A percentile compares a stretch with the other conserved stretches of the same genome.
Evolutionary conservation across 257 asterid genomes (phyloP).

Genomic region (Penstemon newberryi): DNA sequence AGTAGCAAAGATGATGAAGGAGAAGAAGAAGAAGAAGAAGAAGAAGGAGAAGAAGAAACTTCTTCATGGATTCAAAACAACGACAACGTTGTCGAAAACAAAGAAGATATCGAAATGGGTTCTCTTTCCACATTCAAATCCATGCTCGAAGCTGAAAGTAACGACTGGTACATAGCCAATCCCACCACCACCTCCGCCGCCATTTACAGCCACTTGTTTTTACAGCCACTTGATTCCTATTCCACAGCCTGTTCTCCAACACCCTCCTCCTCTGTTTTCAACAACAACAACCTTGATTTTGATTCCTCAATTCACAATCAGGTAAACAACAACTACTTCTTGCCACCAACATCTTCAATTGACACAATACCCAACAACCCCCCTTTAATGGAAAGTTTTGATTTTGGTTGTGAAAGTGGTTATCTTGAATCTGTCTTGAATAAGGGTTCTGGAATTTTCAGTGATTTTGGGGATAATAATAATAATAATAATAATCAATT

Average conservation of each 20-base stretch:
- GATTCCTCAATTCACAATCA: conserved; percentile 49
- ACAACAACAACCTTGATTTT: conserved; percentile 28
- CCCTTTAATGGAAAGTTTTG: conserved; percentile 17
- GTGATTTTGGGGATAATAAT: conserved; percentile 41
- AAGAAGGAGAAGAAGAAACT: conserved; percentile 16
- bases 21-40: no score
- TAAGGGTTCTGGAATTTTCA: conserved; percentile 12
- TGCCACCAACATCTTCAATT: conserved; percentile 42
- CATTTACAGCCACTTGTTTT: conserved; percentile 49
- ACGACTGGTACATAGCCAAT: conserved; percentile 57
- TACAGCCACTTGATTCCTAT: conserved; percentile 58
- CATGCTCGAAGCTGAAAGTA: conserved; percentile 70
- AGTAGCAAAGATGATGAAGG: conserved; percentile 42
- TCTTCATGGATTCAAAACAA: conserved; percentile 53
- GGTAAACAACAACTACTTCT: conserved; percentile 41
- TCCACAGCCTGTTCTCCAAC: conserved; percentile 82
- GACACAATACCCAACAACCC: conserved; percentile 32
- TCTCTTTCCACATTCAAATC: conserved; percentile 64
- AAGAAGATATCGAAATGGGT: conserved; percentile 54
- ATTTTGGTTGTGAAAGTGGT: conserved; percentile 57
- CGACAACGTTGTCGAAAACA: conserved; percentile 23
- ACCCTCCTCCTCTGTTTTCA: conserved; percentile 56
- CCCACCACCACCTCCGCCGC: conserved; percentile 21
- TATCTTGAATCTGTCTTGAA: conserved; percentile 49
- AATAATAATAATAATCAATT: conserved; percentile 33